Base-by-base conservation (phyloP, 1,284 basidiomycete genomes). In the Volvariella volvacea region DNA sequence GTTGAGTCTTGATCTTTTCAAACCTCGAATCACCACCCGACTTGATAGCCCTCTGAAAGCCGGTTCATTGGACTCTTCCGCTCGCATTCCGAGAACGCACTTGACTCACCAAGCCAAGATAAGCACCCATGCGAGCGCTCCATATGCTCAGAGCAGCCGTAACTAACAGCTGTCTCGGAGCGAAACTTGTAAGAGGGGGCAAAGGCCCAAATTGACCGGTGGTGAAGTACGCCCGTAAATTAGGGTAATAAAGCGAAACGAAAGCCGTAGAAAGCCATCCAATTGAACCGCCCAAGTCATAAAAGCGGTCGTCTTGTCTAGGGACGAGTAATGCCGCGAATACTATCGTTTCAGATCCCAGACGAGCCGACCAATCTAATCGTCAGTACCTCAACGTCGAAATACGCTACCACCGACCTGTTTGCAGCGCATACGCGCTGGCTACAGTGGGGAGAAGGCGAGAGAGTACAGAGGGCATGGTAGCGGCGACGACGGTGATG, bases 261-360 rank as follows among this genome's bases (percentile, higher is more conserved):
- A 76, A 64, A 2, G 79, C 75, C 0, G 81, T 78, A 2, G 79
- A 74, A 22, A 86, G 58, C 66, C 83, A 88, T n/a, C 84, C 85
- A 4, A 79, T 50, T 2, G 80, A 70, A 12, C 85, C 85, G 25
- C 69, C 66, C 1, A 81, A 59, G 53, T 83, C 79, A 50, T 74
- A 83, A 53, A 63, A 81, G 48, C 59, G 74, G 39, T 81, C 78
- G 42, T 76, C 73, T 21, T 72, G 68, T 49, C 66, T 71, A 2
- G 79, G 80, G 2, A 82, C 76, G 50, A 79, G 81, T 6, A 78
- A 58, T 12, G 67, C 47, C 1, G 77, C 79, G 43, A 73, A 64
- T 9, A 68, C 76, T 76, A 20, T n/a, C n/a, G n/a, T n/a, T n/a
- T n/a, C n/a, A n/a, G n/a, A n/a, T n/a, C n/a, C n/a, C n/a, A n/a